A percentile compares a stretch with the other conserved stretches of the same genome.
Conservation (phyloP, 495 filamentous ascomycete genomes). For the Lophiotrema nucula region DNA sequence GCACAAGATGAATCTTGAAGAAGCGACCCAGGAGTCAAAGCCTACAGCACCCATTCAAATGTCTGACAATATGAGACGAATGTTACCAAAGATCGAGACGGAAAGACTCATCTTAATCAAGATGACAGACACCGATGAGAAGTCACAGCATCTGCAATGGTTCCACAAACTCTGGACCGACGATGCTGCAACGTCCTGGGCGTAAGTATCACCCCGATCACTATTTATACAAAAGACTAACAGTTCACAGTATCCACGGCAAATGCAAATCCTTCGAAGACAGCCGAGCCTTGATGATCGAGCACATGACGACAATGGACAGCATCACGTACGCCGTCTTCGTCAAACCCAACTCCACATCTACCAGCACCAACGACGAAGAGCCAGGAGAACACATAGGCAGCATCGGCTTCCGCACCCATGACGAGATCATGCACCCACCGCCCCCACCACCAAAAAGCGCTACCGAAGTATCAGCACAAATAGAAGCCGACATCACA, state of each 20-base stretch:
- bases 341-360: neutral
- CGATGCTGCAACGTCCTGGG: neutral
- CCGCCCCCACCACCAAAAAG: neutral
- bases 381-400: constrained; percentile 2
- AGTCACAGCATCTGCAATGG: constrained; percentile 12
- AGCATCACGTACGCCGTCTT: constrained; percentile 6
- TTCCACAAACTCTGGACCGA: constrained; percentile 9
- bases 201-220: neutral
- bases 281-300: constrained; percentile 2
- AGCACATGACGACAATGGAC: neutral
- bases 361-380: neutral
- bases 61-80: too few relatives aligned
- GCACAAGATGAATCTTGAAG: too few relatives aligned
- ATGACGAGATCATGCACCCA: neutral
- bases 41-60: too few relatives aligned
- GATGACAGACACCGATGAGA: neutral
- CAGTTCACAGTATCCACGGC: constrained; percentile 1
- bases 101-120: neutral
- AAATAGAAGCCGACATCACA: neutral
- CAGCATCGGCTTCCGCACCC: neutral
- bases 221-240: neutral
- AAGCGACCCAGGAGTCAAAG: too few relatives aligned
- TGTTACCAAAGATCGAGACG: constrained; percentile 6
- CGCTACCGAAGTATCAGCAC: neutral
- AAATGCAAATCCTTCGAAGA: neutral